phyloP scores from a whole-genome alignment of 116 monocot genomes.

The Phalaenopsis hybrid region DNA sequence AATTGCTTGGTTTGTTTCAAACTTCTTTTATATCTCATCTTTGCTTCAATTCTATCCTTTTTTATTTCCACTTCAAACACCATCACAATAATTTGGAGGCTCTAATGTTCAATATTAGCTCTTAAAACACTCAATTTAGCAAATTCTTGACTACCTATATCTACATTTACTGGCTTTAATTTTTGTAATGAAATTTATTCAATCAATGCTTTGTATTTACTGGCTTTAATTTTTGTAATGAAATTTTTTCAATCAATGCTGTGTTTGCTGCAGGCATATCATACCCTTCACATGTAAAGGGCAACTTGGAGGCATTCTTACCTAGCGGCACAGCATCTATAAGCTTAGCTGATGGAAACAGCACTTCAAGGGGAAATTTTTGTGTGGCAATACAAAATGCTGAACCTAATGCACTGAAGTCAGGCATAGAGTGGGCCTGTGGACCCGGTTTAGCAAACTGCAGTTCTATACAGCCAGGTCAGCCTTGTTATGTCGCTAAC shows the following conservation, averaged over 20 bases:
- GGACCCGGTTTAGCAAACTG: slow-evolving; percentile 39
- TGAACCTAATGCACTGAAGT: slow-evolving; percentile 16
- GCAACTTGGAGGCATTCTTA: background rate
- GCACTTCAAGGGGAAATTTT: slow-evolving; percentile 9
- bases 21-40: background rate
- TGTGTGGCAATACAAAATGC: slow-evolving; percentile 36
- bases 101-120: background rate
- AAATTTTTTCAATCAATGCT: background rate
- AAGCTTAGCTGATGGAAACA: slow-evolving; percentile 1
- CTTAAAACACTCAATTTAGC: background rate
- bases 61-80: background rate
- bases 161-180: background rate
- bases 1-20: background rate
- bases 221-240: background rate
- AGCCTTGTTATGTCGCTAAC: slow-evolving; percentile 33
- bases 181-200: background rate
- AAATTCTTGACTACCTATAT: background rate
- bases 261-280: slow-evolving; percentile 1
- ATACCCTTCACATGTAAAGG: background rate
- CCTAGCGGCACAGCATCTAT: background rate
- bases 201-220: background rate
- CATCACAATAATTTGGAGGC: background rate
- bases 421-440: slow-evolving; percentile 43
- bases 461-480: slow-evolving; percentile 32
- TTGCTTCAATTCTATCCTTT: background rate